phyloP scores from a whole-genome alignment of 495 filamentous ascomycete species.

The Annulohypoxylon stygium region DNA sequence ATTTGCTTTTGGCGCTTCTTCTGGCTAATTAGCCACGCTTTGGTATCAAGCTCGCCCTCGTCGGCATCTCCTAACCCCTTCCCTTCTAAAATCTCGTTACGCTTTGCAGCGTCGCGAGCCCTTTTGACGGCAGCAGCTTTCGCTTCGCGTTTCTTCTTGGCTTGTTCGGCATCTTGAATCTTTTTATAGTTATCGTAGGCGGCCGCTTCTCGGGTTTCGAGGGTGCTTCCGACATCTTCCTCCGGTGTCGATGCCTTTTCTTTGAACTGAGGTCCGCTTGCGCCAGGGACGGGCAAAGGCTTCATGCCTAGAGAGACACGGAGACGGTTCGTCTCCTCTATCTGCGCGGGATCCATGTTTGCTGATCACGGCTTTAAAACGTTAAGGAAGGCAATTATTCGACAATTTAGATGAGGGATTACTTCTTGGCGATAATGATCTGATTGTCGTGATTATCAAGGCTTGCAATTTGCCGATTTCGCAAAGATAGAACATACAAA shows the following conservation, averaged over 20 bases:
- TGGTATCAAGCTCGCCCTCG: slow-evolving; percentile 79
- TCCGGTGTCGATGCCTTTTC: slow-evolving; percentile 50
- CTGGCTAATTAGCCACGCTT: slow-evolving; percentile 83
- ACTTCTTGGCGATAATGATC: background rate
- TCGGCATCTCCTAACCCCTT: slow-evolving; percentile 81
- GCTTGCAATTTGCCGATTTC: slow-evolving; percentile 3
- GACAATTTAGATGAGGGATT: background rate
- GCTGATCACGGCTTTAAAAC: background rate
- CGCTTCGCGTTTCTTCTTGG: slow-evolving; percentile 82
- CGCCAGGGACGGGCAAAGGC: slow-evolving; percentile 85
- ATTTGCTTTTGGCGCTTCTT: slow-evolving; percentile 95
- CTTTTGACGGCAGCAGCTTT: slow-evolving; percentile 85
- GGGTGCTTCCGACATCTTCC: slow-evolving; percentile 77
- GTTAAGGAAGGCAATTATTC: background rate
- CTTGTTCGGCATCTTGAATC: slow-evolving; percentile 65
- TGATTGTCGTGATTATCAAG: background rate
- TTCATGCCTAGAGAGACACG: slow-evolving; percentile 90
- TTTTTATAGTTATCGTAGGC: slow-evolving; percentile 74
- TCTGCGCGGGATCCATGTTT: slow-evolving; percentile 84
- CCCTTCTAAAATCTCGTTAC: slow-evolving; percentile 80
- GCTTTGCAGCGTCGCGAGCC: slow-evolving; percentile 83
- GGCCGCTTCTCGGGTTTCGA: slow-evolving; percentile 82
- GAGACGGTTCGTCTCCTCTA: slow-evolving; percentile 95
- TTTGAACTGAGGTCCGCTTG: slow-evolving; percentile 56
- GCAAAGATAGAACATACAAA: background rate